These are phyloP conservation scores for Trichoderma endophyticum DNA, from an alignment of 2,329 filamentous ascomycete genomes.

Conservation along the genomic window DNA sequence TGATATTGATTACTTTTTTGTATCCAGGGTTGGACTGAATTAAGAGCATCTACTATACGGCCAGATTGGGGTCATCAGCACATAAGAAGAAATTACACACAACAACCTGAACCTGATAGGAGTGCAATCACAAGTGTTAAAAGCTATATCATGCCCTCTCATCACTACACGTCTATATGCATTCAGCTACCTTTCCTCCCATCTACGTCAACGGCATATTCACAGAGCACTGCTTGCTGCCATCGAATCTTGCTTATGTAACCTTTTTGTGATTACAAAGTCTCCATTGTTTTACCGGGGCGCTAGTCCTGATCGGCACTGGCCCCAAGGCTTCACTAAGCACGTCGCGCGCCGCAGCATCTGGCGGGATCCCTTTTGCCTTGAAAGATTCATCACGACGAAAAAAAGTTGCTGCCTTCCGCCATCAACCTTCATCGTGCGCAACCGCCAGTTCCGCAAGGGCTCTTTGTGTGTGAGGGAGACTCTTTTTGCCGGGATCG, in stretches of 20 bases:
- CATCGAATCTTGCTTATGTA: not conserved
- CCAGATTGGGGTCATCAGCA: not conserved
- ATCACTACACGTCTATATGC: not conserved
- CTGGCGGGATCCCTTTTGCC: constrained; percentile 12
- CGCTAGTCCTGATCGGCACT: not conserved
- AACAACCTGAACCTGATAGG: not conserved
- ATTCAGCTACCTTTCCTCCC: not conserved
- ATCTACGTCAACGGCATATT: not conserved
- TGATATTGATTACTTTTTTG: no score
- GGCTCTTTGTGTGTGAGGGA: constrained; percentile 21
- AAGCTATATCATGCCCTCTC: not conserved
- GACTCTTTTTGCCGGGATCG: constrained; percentile 25
- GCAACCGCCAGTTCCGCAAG: constrained; percentile 21
- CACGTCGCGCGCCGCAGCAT: constrained; percentile 17
- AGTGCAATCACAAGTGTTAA: not conserved
- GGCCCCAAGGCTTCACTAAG: constrained; percentile 1
- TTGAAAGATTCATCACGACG: constrained; percentile 14
- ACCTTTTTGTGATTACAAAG: not conserved
- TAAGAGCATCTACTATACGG: not conserved
- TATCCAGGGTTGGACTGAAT: not conserved
- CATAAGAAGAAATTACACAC: not conserved
- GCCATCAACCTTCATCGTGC: constrained; percentile 23
- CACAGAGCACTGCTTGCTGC: not conserved
- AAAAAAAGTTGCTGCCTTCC: constrained; percentile 26
- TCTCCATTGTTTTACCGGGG: constrained; percentile 7